These are phyloP conservation scores for Volvariella surrecta DNA, from an alignment of 1,284 basidiomycete species.

Conservation along the genomic window DNA sequence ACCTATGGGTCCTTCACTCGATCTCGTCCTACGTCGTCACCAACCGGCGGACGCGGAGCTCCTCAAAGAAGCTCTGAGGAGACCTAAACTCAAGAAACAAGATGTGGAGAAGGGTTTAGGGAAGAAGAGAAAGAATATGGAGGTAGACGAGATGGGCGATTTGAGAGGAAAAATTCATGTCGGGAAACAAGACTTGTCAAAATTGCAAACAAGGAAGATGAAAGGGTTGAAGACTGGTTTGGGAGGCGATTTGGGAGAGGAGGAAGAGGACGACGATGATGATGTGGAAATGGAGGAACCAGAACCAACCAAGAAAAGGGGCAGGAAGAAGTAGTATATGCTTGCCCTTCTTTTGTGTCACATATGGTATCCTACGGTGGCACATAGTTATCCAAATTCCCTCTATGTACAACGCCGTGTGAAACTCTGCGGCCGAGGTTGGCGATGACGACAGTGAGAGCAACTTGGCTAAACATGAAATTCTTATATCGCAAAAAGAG, in stretches of 20 bases:
- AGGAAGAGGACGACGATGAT: conserved; percentile 18
- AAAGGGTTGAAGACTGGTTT: conserved; percentile 67
- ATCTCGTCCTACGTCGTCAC: conserved; percentile 74
- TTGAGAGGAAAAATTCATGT: conserved; percentile 87
- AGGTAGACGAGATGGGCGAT: conserved; percentile 98
- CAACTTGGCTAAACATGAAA: too few relatives aligned
- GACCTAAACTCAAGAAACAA: conserved; percentile 82
- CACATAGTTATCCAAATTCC: too few relatives aligned
- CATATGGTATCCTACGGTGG: too few relatives aligned
- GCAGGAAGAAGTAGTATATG: too few relatives aligned
- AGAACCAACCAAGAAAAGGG: too few relatives aligned
- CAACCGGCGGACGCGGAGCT: conserved; percentile 72
- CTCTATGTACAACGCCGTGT: too few relatives aligned
- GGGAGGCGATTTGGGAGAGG: conserved; percentile 21
- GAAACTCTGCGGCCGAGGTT: too few relatives aligned
- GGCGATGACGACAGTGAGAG: too few relatives aligned
- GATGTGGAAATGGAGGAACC: too few relatives aligned
- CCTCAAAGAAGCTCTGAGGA: conserved; percentile 73
- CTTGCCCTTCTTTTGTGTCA: too few relatives aligned
- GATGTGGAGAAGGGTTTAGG: conserved; percentile 84
- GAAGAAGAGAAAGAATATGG: conserved; percentile 90
- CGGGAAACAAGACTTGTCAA: conserved; percentile 81
- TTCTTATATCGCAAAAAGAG: too few relatives aligned
- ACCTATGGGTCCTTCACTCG: conserved; percentile 89
- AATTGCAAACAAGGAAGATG: conserved; percentile 88